A percentile compares a stretch with the other conserved stretches of the same genome.
Conservation (phyloP, 306 rosid genomes). For the Echinosophora koreensis region DNA sequence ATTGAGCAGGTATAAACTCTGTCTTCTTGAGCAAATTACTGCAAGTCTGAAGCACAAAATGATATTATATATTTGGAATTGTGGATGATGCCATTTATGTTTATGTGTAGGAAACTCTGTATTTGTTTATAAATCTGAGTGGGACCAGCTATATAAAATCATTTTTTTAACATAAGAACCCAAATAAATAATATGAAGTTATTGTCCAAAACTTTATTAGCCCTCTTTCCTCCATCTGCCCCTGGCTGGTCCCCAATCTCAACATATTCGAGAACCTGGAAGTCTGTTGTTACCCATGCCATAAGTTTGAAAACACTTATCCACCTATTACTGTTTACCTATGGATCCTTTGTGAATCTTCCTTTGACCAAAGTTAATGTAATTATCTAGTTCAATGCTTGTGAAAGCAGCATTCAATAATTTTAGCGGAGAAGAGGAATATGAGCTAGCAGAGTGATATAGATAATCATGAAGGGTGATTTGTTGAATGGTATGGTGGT, state of each 20-base stretch:
- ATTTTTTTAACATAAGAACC: slow-evolving; percentile 11
- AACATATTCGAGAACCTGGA: slow-evolving; percentile 9
- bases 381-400: slow-evolving; percentile 10
- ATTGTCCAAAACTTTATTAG: background rate
- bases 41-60: slow-evolving; percentile 5
- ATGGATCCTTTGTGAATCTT: slow-evolving; percentile 22
- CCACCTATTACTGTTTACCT: slow-evolving; percentile 3
- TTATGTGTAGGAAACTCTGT: slow-evolving; percentile 34
- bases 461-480: slow-evolving; percentile 5
- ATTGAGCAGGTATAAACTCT: slow-evolving; percentile 71
- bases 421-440: slow-evolving; percentile 5
- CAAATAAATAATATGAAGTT: slow-evolving; percentile 28
- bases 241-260: background rate
- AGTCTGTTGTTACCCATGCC: slow-evolving; percentile 13
- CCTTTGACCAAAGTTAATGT: slow-evolving; percentile 31
- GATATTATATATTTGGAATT: slow-evolving; percentile 24
- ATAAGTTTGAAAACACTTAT: slow-evolving; percentile 8
- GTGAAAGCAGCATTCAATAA: background rate
- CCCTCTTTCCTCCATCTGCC: slow-evolving; percentile 21
- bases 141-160: slow-evolving; percentile 8
- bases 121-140: slow-evolving; percentile 14
- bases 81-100: slow-evolving; percentile 32
- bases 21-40: slow-evolving; percentile 45
- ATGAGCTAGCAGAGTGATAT: slow-evolving; percentile 7
- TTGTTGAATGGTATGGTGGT: slow-evolving; percentile 28